phyloP scores from a whole-genome alignment of 2,329 filamentous ascomycete species.

The Plectosphaerella sp. region DNA sequence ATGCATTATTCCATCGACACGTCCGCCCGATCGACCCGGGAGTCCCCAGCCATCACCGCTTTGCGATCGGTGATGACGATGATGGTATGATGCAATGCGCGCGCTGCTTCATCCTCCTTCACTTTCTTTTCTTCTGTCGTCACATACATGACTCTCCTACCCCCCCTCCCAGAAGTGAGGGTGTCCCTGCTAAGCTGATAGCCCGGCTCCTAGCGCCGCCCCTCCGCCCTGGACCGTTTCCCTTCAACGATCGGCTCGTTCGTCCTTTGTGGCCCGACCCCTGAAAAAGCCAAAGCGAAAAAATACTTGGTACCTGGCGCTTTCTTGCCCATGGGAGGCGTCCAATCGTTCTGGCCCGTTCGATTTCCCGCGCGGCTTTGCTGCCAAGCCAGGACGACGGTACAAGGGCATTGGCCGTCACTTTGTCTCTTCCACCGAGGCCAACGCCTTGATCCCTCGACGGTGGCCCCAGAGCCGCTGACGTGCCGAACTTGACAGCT shows the following conservation, averaged over 20 bases:
- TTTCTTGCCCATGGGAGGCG: background rate
- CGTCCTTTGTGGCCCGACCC: background rate
- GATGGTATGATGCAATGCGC: background rate
- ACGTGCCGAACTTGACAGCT: too few species aligned
- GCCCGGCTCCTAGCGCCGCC: background rate
- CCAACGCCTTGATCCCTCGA: too few species aligned
- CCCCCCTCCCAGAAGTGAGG: background rate
- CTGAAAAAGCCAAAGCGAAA: background rate
- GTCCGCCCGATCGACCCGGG: background rate
- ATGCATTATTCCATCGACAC: background rate
- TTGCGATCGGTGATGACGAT: background rate
- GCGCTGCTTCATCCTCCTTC: too few species aligned
- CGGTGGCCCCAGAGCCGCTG: too few species aligned
- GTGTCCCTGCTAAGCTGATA: background rate
- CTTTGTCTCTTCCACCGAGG: too few species aligned
- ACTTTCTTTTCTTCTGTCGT: background rate
- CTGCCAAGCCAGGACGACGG: background rate
- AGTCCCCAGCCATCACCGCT: background rate
- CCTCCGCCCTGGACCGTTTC: too few species aligned
- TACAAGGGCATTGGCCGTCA: too few species aligned
- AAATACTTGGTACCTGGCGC: background rate
- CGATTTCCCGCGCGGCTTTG: slow-evolving; percentile 1
- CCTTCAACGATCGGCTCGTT: too few species aligned
- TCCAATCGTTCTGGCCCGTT: slow-evolving; percentile 2
- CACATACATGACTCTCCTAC: background rate